Conservation (phyloP, 352 stramenopile species). For the Pythium periplocum region DNA sequence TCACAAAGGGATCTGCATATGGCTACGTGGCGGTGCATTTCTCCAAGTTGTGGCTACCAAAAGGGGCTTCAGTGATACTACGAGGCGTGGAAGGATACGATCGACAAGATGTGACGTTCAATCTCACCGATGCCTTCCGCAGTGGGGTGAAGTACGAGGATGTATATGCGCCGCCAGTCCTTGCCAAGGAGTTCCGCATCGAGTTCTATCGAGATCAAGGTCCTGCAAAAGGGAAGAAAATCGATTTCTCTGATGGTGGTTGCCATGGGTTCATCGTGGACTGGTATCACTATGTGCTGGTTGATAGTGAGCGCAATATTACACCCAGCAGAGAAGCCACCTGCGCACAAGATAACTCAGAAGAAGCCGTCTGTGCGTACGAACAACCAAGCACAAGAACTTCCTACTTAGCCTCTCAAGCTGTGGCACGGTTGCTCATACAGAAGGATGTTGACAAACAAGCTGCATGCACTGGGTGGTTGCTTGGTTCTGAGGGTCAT, state of each 20-base stretch:
- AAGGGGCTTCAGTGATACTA: constrained; percentile 34
- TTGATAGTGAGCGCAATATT: constrained; percentile 34
- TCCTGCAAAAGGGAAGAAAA: neutral
- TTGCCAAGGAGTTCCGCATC: constrained; percentile 47
- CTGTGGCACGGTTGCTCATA: constrained; percentile 52
- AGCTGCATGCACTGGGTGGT: constrained; percentile 50
- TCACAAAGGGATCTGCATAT: constrained; percentile 50
- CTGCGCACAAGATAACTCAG: constrained; percentile 55
- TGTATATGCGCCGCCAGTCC: constrained; percentile 26
- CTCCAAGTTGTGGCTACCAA: constrained; percentile 36
- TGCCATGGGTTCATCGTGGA: constrained; percentile 60
- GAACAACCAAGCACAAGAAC: constrained; percentile 19
- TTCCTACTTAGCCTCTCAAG: constrained; percentile 31
- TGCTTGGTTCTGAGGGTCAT: constrained; percentile 52
- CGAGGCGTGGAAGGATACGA: constrained; percentile 39
- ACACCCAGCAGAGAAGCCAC: constrained; percentile 35
- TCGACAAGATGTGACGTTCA: constrained; percentile 27
- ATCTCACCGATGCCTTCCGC: constrained; percentile 30
- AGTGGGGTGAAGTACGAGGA: constrained; percentile 22
- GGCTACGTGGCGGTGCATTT: constrained; percentile 50
- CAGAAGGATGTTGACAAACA: constrained; percentile 24
- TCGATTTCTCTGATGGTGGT: constrained; percentile 10
- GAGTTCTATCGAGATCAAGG: constrained; percentile 39
- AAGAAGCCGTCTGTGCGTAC: constrained; percentile 55
- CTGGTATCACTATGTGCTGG: constrained; percentile 40